Percentiles rank a stretch among this genome's conserved stretches.
phyloP scores from a whole-genome alignment of 768 basidiomycete genomes.

The Boletus edulis region DNA sequence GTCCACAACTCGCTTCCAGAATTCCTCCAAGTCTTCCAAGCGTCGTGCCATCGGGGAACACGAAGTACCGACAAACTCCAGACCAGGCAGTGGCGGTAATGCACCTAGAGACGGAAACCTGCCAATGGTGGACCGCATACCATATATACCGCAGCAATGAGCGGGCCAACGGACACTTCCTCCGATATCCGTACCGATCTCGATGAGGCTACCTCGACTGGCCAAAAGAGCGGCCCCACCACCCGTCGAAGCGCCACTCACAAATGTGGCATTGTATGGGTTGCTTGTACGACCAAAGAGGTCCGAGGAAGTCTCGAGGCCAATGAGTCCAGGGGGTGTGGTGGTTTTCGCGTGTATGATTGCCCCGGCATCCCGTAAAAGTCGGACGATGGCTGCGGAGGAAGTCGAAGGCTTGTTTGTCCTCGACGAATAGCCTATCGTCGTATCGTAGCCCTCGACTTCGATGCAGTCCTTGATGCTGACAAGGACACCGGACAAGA shows the following conservation, averaged over 20 bases:
- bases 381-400: slow-evolving; percentile 39
- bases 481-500: slow-evolving; percentile 47
- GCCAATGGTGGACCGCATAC: slow-evolving; percentile 37
- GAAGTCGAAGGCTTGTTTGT: slow-evolving; percentile 34
- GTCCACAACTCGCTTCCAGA: slow-evolving; percentile 42
- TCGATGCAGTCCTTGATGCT: slow-evolving; percentile 49
- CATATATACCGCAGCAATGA: slow-evolving; percentile 46
- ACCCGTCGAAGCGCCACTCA: slow-evolving; percentile 49
- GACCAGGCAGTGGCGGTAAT: slow-evolving; percentile 33
- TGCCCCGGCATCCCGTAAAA: slow-evolving; percentile 42
- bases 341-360: slow-evolving; percentile 42
- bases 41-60: slow-evolving; percentile 42
- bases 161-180: slow-evolving; percentile 51
- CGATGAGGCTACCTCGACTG: slow-evolving; percentile 41
- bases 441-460: slow-evolving; percentile 46
- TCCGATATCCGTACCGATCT: slow-evolving; percentile 48
- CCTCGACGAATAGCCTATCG: slow-evolving; percentile 41
- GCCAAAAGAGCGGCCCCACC: slow-evolving; percentile 52
- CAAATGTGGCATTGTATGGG: slow-evolving; percentile 42
- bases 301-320: slow-evolving; percentile 41
- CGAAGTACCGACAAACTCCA: slow-evolving; percentile 36
- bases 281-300: slow-evolving; percentile 47
- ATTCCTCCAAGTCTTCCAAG: slow-evolving; percentile 40
- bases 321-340: slow-evolving; percentile 41
- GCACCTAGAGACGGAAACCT: slow-evolving; percentile 38